Evolutionary conservation across 768 basidiomycete species (phyloP).

Genomic region (Mycena olivaceomarginata): DNA sequence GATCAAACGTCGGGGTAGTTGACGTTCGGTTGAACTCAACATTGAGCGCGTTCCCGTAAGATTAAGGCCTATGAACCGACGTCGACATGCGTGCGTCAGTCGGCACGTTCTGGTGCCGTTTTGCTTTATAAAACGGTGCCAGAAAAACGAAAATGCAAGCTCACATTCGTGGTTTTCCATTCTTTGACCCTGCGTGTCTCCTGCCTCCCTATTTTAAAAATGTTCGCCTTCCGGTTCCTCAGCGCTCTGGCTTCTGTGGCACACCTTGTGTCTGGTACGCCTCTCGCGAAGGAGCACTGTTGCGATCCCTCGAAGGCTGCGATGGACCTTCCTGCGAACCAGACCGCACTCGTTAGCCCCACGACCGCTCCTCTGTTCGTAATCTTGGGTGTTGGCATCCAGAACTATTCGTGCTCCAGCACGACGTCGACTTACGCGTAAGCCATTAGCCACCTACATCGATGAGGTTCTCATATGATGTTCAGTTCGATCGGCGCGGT

Average conservation of each 20-base stretch:
- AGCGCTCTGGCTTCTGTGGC: conserved; percentile 43
- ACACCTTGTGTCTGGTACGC: conserved; percentile 42
- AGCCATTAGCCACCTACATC: conserved; percentile 12
- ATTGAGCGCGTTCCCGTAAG: no score
- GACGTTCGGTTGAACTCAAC: no score
- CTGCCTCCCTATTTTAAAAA: background rate
- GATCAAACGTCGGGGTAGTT: no score
- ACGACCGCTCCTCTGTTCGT: conserved; percentile 59
- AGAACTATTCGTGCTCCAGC: conserved; percentile 63
- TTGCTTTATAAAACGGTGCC: no score
- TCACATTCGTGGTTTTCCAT: conserved; percentile 1
- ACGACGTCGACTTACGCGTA: conserved; percentile 58
- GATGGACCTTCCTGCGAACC: conserved; percentile 50
- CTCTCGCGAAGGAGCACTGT: background rate
- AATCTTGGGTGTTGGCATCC: conserved; percentile 63
- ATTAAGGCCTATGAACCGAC: no score
- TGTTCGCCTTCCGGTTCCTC: conserved; percentile 50
- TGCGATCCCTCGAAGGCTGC: conserved; percentile 15
- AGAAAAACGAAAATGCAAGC: background rate
- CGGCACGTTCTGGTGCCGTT: no score
- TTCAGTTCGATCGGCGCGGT: conserved; percentile 40
- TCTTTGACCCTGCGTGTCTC: background rate
- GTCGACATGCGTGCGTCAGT: no score
- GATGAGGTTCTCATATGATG: background rate
- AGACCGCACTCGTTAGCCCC: conserved; percentile 59